Conservation (phyloP, 1,139 yeast species). For the Komagataea norvegica region DNA sequence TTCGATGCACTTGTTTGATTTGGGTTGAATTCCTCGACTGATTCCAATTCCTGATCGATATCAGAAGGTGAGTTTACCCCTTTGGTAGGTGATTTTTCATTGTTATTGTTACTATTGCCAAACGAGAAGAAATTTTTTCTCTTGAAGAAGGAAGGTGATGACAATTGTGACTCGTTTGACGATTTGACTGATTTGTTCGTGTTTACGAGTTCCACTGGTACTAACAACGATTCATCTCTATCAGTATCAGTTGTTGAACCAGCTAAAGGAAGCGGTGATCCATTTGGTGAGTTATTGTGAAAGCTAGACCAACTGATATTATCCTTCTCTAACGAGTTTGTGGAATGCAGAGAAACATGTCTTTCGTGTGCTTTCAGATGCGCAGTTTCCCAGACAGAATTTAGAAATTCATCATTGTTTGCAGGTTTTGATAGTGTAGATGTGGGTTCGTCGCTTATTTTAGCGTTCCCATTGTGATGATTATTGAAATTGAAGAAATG, state of each 20-base stretch:
- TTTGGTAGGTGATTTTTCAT: constrained; percentile 20
- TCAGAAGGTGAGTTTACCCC: constrained; percentile 15
- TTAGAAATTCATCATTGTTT: constrained; percentile 6
- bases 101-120: constrained; percentile 11
- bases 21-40: constrained; percentile 18
- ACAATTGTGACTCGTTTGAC: constrained; percentile 8
- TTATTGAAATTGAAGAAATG: constrained; percentile 7
- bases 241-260: constrained; percentile 7
- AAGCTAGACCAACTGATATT: constrained; percentile 17
- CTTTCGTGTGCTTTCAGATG: constrained; percentile 11
- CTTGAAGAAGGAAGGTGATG: constrained; percentile 22
- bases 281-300: constrained; percentile 7
- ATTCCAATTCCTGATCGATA: constrained; percentile 11
- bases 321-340: constrained; percentile 14
- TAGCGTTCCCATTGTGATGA: constrained; percentile 2
- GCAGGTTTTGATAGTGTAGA: neutral
- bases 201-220: constrained; percentile 14
- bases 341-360: constrained; percentile 15
- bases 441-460: neutral
- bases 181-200: constrained; percentile 23
- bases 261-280: constrained; percentile 3
- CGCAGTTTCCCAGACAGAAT: constrained; percentile 10
- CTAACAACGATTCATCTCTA: constrained; percentile 13
- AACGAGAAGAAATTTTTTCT: constrained; percentile 20
- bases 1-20: constrained; percentile 1